Evolutionary conservation across 371 early-diverging fungal species (phyloP), one percentile per base, ranked within the genome.

Genomic region (Syncephalastrum racemosum): DNA sequence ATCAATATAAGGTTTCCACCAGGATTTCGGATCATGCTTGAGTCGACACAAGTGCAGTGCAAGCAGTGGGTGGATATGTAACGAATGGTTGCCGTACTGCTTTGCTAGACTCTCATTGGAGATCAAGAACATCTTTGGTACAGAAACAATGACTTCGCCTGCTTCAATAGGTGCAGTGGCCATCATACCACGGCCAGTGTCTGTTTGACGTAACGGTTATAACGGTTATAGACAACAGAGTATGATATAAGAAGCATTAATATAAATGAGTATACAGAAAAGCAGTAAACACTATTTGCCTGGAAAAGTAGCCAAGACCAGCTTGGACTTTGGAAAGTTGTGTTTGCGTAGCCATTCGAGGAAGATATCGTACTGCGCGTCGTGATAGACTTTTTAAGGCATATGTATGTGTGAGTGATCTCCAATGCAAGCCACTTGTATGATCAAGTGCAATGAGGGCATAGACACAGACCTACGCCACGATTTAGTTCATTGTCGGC

Each of bases 101-200:
- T 69, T 73, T 41, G 54, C 45, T 0, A 79, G 27, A n/a, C 60
- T 66, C 4, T 71, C 66, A 23, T 69, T 70, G 7, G 81, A 77
- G 10, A 84, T 81, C 50, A 84, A 60, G 40, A 80, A 77, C 0
- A 59, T 44, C 46, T 73, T 73, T 20, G 84, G 84, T 4, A 84
- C 84, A 4, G 80, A 75, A 1, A 84, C 76, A 57, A 84, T 78
- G 15, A 81, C 75, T 56, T 84, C 82, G 5, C 84, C 84, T 67
- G 73, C 75, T 61, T 75, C 77, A 24, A 84, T 81, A 58, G 78
- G 73, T 39, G 75, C 70, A 4, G 79, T 82, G 0, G 84, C 84
- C 84, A 84, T 84, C 84, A 84, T 84, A 54, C 77, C 83, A 73
- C 83, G 76, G 52, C 83, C 83, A 53, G 83, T 83, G 53, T 81